Evolutionary conservation across 257 asterid genomes (phyloP), one percentile per base, ranked within the genome.

Genomic region (Cynanchum wilfordii): DNA sequence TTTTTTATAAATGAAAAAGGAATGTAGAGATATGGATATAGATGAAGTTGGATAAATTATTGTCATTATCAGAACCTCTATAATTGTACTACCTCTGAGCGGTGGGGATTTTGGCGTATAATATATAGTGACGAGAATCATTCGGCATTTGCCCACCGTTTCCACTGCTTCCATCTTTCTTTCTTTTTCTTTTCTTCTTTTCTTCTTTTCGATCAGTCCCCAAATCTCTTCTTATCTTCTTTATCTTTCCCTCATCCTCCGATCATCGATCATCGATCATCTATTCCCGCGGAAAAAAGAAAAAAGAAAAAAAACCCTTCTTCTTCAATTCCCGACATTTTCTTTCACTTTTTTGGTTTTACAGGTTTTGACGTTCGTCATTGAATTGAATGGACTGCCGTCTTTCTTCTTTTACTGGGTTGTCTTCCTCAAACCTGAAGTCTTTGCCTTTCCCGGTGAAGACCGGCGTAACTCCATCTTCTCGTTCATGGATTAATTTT

Each of bases 331-430:
- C 22, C 51, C 25, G 47, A 55, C 63, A 24, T 17, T 60, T 22
- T 66, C 7, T 15, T 40, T 17, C n/a, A 4, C 9, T n/a, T 4
- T 44, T 10, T 19, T 9, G n/a, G n/a, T 20, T 10, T 64, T 47
- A 25, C 8, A 4, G 51, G 58, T 16, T 30, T 45, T 11, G 16
- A 40, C 7, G 19, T 25, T 38, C 22, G 30, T 13, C 76, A 84
- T 83, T 88, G 88, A 42, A 42, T 42, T 42, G 47, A 86, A 92
- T 92, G 96, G 96, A 88, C 86, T 86, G 77, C 71, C 79, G 87
- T 84, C 79, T 87, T 52, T 79, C 75, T 52, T 80, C 75, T 69
- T 72, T 75, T 82, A 30, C 62, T 69, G 70, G 74, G n/a, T 82
- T 78, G 68, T 57, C 66, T 36, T 56, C 25, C 3, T 57, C 75